A percentile compares a stretch with the other conserved stretches of the same genome.
These are phyloP conservation scores for Gliomastix tumulicola DNA, from an alignment of 2,329 filamentous ascomycete species.

Conservation along the genomic window DNA sequence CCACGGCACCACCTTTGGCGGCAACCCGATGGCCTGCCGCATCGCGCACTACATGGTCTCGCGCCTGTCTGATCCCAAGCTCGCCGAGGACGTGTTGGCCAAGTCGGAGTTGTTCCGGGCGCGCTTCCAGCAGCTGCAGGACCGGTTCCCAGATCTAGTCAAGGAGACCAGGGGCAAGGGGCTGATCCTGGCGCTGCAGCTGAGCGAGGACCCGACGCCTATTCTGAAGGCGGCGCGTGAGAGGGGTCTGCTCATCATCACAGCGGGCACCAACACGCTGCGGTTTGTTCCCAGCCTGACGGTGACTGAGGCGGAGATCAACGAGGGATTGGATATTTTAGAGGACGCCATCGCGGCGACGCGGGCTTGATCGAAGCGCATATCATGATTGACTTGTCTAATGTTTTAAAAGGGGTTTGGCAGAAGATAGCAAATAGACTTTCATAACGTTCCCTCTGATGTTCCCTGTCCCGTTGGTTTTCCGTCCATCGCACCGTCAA, in stretches of 20 bases:
- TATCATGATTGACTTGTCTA: too few species aligned
- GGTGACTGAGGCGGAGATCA: slow-evolving; percentile 75
- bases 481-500: too few species aligned
- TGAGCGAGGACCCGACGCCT: slow-evolving; percentile 62
- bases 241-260: slow-evolving; percentile 83
- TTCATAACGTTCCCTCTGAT: too few species aligned
- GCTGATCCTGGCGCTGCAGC: slow-evolving; percentile 79
- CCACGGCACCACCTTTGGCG: slow-evolving; percentile 91
- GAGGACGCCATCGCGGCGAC: slow-evolving; percentile 54
- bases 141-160: slow-evolving; percentile 59
- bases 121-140: slow-evolving; percentile 39
- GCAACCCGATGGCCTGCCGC: slow-evolving; percentile 79
- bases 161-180: slow-evolving; percentile 76
- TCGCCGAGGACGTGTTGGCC: slow-evolving; percentile 62
- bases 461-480: too few species aligned
- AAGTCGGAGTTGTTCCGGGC: slow-evolving; percentile 50
- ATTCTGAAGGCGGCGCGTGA: slow-evolving; percentile 84
- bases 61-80: slow-evolving; percentile 61
- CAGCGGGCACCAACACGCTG: slow-evolving; percentile 85
- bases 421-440: too few species aligned
- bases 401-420: not conserved
- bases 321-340: slow-evolving; percentile 68
- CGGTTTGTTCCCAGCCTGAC: slow-evolving; percentile 85
- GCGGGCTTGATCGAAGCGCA: slow-evolving; percentile 16
- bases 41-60: slow-evolving; percentile 81